A percentile compares a stretch with the other conserved stretches of the same genome.
phyloP scores from a whole-genome alignment of 164 flowering plant species.

The Cinnamomum micranthum region DNA sequence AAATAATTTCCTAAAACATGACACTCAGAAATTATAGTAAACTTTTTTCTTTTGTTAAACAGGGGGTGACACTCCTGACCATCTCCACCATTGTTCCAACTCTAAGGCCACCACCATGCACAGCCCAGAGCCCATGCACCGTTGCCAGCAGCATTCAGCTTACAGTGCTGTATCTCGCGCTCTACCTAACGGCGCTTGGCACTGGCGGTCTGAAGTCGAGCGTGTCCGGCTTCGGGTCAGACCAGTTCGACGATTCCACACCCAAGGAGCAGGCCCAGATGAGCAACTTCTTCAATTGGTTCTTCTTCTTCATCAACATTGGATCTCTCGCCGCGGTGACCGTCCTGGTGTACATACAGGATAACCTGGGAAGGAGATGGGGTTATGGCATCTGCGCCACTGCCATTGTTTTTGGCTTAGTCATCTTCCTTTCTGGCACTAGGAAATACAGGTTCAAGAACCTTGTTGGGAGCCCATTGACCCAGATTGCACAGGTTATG shows the following conservation, averaged over 20 bases:
- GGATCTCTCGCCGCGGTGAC: slow-evolving; percentile 84
- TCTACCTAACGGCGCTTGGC: slow-evolving; percentile 86
- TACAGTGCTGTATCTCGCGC: slow-evolving; percentile 56
- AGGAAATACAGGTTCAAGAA: slow-evolving; percentile 81
- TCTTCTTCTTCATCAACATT: slow-evolving; percentile 84
- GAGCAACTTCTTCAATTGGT: slow-evolving; percentile 85
- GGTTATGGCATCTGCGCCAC: slow-evolving; percentile 82
- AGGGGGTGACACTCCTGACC: slow-evolving; percentile 88
- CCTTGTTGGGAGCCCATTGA: slow-evolving; percentile 79
- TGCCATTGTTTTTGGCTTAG: slow-evolving; percentile 46
- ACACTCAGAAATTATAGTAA: background rate
- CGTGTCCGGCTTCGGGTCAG: slow-evolving; percentile 92
- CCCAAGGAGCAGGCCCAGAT: slow-evolving; percentile 44
- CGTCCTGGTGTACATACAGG: slow-evolving; percentile 81
- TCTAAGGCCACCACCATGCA: slow-evolving; percentile 76
- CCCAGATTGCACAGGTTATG: slow-evolving; percentile 65
- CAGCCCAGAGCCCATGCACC: slow-evolving; percentile 32
- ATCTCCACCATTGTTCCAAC: slow-evolving; percentile 70
- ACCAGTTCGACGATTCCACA: slow-evolving; percentile 81
- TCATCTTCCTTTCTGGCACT: slow-evolving; percentile 64
- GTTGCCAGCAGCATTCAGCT: slow-evolving; percentile 59
- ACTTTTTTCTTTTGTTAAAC: background rate
- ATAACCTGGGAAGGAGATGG: slow-evolving; percentile 73
- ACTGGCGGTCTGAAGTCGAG: slow-evolving; percentile 95
- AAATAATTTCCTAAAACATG: background rate